Conservation (phyloP, 257 asterid species). For the Coffea canephora region DNA sequence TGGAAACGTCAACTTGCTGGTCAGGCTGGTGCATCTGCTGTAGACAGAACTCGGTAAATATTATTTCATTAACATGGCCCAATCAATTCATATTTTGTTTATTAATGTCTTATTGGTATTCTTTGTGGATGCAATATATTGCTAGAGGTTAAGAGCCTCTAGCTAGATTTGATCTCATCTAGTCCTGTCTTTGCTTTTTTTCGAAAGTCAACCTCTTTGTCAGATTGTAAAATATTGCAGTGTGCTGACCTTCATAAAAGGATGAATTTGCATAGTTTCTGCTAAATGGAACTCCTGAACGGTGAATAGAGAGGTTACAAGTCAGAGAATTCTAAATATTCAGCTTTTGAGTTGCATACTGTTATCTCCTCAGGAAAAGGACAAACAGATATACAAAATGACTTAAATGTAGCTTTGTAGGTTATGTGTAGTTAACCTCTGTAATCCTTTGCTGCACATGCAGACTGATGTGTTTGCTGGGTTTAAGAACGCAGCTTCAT, state of each 20-base stretch:
- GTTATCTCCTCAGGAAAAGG: neutral
- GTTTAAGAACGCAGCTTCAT: neutral
- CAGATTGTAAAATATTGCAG: neutral
- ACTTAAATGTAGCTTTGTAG: neutral
- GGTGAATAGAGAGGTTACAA: neutral
- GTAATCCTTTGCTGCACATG: neutral
- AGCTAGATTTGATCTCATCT: neutral
- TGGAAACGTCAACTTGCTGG: constrained; percentile 99
- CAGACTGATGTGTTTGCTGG: neutral
- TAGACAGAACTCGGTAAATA: constrained; percentile 87
- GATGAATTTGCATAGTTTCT: neutral
- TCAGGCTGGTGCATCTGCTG: constrained; percentile 99
- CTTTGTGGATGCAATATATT: neutral
- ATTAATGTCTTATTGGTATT: neutral
- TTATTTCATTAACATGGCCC: neutral
- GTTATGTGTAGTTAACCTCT: neutral
- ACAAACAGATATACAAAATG: neutral
- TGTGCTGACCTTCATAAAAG: neutral
- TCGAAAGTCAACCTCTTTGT: neutral
- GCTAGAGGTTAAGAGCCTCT: neutral
- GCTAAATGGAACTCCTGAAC: neutral
- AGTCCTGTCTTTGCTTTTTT: neutral
- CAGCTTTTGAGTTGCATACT: neutral
- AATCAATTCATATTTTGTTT: neutral
- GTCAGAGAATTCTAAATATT: neutral